Conservation (phyloP, 139 green algal species). For the Parachlorella kessleri region DNA sequence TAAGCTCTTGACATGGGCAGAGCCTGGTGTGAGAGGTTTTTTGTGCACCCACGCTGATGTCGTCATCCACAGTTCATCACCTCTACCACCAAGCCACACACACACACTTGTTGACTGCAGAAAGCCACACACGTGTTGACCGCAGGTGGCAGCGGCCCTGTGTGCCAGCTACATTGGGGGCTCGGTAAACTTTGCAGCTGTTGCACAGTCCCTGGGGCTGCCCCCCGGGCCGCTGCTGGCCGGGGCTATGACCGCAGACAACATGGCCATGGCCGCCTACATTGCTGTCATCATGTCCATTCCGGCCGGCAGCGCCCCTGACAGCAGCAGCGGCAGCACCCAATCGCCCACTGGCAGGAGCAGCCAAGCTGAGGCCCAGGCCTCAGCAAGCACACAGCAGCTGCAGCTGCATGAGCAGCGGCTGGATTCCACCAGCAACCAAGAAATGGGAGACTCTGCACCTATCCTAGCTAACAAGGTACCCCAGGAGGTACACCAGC, state of each 20-base stretch:
- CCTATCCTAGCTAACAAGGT: too few relatives aligned
- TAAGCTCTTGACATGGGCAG: too few relatives aligned
- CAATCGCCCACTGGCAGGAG: conserved; percentile 1
- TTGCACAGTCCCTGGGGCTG: conserved; percentile 50
- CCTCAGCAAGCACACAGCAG: neutral
- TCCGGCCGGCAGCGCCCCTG: conserved; percentile 17
- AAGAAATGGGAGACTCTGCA: too few relatives aligned
- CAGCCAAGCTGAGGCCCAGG: too few relatives aligned
- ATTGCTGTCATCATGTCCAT: conserved; percentile 60
- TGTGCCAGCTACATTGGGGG: conserved; percentile 84
- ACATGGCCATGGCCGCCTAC: conserved; percentile 75
- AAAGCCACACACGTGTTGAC: too few relatives aligned
- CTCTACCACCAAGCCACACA: too few relatives aligned
- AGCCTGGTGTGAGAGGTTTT: too few relatives aligned
- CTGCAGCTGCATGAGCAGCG: too few relatives aligned
- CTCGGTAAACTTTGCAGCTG: conserved; percentile 81
- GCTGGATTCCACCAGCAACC: too few relatives aligned
- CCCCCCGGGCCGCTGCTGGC: conserved; percentile 40
- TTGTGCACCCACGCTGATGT: too few relatives aligned
- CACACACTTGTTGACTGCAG: too few relatives aligned
- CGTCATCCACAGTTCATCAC: too few relatives aligned
- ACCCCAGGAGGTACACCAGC: neutral
- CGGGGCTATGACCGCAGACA: conserved; percentile 75
- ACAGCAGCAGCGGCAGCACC: neutral
- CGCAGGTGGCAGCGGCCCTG: conserved; percentile 62